phyloP scores from a whole-genome alignment of 768 basidiomycete species.

The Tulasnella sp. region DNA sequence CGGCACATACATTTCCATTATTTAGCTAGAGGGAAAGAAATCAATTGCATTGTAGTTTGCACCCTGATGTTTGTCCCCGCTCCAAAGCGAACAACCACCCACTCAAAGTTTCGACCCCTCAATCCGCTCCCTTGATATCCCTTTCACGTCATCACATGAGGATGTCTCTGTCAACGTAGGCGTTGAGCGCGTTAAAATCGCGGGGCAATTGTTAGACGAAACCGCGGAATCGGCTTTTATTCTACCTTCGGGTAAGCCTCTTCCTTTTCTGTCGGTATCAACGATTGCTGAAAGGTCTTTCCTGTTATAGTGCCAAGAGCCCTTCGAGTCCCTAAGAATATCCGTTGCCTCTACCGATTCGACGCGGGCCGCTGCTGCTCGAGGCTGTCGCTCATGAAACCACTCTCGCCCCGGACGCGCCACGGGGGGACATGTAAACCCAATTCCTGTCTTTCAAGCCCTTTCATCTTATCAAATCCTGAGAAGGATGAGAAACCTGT shows the following conservation, averaged over 20 bases:
- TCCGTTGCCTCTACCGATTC: not conserved
- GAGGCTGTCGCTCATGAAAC: not conserved
- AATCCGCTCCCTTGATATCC: no score
- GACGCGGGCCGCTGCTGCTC: not conserved
- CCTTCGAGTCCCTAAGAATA: not conserved
- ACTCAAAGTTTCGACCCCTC: no score
- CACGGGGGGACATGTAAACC: not conserved
- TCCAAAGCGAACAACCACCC: not conserved
- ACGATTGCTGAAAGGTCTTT: not conserved
- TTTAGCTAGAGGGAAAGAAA: not conserved
- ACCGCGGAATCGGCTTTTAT: not conserved
- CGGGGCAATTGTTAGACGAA: not conserved
- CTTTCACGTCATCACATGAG: no score
- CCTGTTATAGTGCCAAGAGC: not conserved
- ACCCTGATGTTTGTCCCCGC: not conserved
- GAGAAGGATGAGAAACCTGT: not conserved
- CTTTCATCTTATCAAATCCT: not conserved
- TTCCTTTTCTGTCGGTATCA: not conserved
- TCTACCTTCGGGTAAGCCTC: not conserved
- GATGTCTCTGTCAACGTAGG: not conserved
- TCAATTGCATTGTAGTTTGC: no score
- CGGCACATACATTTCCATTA: no score
- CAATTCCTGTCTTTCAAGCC: not conserved
- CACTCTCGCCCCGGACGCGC: not conserved
- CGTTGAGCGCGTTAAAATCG: not conserved